Evolutionary conservation across 2,329 filamentous ascomycete genomes (phyloP), one percentile per base, ranked within the genome.

Genomic region (Xylaria sp.): DNA sequence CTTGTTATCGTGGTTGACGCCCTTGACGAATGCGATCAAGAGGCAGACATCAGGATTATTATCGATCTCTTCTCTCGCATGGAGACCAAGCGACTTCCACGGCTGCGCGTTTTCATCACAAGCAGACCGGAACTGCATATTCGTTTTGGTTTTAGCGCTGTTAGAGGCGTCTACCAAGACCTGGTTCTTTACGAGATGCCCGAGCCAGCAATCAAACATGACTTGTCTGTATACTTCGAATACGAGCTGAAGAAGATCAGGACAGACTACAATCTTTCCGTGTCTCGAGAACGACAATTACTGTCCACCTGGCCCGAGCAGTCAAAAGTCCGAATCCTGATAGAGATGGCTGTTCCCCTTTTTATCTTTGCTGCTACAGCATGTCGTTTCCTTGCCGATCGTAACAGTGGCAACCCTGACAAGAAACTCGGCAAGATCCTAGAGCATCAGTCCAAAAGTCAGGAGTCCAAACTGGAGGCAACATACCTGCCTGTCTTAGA

Each of bases 111-210:
- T 1, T 75, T 79, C 22, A 17, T 79, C 0, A 78, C 76, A 0
- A 78, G 75, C 40, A 65, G 76, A 9, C 76, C 76, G 0, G 72
- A 78, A 19, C 48, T 74, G 1, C 67, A 69, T 0, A 67, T 77
- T 19, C 69, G 71, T 0, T 59, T 73, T 11, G 69, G 72, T 0
- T 78, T 80, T 37, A 49, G 49, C 0, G 8, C 60, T 1, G 61
- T 73, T 4, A 13, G 59, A 2, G 66, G 63, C 37, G 65, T 34
- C 0, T 69, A 66, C 51, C 62, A 70, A 44, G 60, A 67, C 40
- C 24, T 76, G 1, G 48, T 67, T 1, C 69, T 79, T 2, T 72
- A 78, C 18, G 57, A 76, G 7, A 67, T 76, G 18, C 52, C 65
- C 0, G 11, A 57, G 13, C 19, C 46, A 0, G 46, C 68, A 1